Base-by-base conservation (phyloP, 768 basidiomycete species). In the Collybiopsis luxurians region DNA sequence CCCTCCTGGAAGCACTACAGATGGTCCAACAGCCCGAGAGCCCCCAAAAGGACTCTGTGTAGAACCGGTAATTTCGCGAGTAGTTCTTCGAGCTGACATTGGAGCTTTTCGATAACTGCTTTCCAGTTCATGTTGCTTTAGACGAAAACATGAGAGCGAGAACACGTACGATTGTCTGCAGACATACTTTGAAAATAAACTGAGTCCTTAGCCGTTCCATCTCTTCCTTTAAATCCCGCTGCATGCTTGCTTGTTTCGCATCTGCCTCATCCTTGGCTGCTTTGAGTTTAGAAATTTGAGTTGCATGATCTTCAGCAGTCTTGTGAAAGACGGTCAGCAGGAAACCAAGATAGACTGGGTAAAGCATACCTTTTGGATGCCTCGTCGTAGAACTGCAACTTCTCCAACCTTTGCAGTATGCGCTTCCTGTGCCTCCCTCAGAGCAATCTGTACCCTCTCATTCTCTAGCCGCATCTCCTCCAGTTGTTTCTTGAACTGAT, bases 121-220 rank as follows among this genome's bases (percentile, higher is more conserved):
- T 47, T 58, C 57, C 21, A 53, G 19, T 45, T 58, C 57, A 17
- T 58, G 57, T 58, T 58, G 57, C 57, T 58, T 21, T 15, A 17
- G 11, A 21, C 2, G 12, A 21, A 24, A 21, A 15, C 4, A 21
- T 30, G 42, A 40, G 26, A 54, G 40, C 15, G n/a, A 30, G 42
- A 11, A 24, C 40, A 34, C 11, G 26, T 23, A 21, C 15, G 19
- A 12, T 19, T 10, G 26, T 43, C 15, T 55, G 63, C 67, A 57
- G 23, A 60, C 75, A 51, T 70, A 87, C 89, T 71, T 82, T 87
- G 75, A 92, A 90, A 23, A 78, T 74, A 43, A 82, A 80, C 56
- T 88, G 82, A 1, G 89, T 88, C 63, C 80, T 85, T 54, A 89
- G 64, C 11, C 85, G 80, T 66, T 90, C 89, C 60, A 85, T 76